These are phyloP conservation scores for Emmonsia crescens DNA, from an alignment of 2,329 filamentous ascomycete genomes.

Conservation along the genomic window DNA sequence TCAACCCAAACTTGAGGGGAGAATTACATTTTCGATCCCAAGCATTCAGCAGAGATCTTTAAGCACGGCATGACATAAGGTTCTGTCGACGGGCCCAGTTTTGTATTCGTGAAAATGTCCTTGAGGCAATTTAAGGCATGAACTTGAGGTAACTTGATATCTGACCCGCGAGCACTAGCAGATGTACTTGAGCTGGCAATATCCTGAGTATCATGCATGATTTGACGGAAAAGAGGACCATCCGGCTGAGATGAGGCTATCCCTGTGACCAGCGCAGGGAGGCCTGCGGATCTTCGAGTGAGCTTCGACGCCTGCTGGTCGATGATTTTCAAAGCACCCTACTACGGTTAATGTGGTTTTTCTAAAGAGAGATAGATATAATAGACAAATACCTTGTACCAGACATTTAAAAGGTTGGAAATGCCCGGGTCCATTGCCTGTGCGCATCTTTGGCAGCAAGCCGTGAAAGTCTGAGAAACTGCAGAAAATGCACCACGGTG, in stretches of 20 bases:
- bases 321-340: constrained; percentile 55
- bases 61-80: constrained; percentile 62
- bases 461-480: constrained; percentile 75
- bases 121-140: constrained; percentile 91
- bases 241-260: constrained; percentile 56
- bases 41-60: constrained; percentile 65
- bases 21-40: constrained; percentile 64
- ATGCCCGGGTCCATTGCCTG: constrained; percentile 39
- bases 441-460: constrained; percentile 60
- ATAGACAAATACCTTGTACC: constrained; percentile 53
- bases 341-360: constrained; percentile 13
- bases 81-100: constrained; percentile 62
- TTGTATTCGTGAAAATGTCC: constrained; percentile 78
- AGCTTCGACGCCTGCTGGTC: constrained; percentile 63
- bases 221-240: constrained; percentile 32
- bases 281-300: constrained; percentile 81
- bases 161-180: constrained; percentile 21
- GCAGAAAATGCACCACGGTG: constrained; percentile 91
- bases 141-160: constrained; percentile 66
- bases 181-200: constrained; percentile 21
- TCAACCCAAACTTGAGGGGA: not conserved
- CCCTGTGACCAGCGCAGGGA: constrained; percentile 76
- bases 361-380: constrained; percentile 3
- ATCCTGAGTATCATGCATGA: constrained; percentile 30
- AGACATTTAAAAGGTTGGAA: constrained; percentile 46